Evolutionary conservation across 805 yeast species (phyloP).

Genomic region (Saturnispora dispora): DNA sequence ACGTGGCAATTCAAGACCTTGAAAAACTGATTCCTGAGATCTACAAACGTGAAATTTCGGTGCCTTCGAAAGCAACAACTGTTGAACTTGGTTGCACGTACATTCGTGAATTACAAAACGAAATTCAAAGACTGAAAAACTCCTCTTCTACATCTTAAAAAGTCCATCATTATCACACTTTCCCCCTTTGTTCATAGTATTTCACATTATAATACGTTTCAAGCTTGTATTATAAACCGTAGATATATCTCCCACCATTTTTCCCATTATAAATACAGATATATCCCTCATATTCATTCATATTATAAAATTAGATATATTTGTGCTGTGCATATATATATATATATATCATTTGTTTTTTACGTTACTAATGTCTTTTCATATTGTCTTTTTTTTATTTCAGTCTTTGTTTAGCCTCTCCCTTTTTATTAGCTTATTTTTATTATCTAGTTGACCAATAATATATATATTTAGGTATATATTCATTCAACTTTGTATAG

Average conservation of each 20-base stretch:
- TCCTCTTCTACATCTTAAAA: constrained; percentile 8
- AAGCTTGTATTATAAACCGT: neutral
- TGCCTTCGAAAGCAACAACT: constrained; percentile 89
- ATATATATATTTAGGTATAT: neutral
- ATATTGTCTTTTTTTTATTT: neutral
- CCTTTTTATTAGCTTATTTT: neutral
- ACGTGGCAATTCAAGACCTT: constrained; percentile 72
- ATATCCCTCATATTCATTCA: neutral
- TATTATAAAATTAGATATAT: neutral
- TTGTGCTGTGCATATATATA: neutral
- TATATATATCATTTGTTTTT: neutral
- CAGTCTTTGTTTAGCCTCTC: neutral
- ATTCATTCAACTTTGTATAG: neutral
- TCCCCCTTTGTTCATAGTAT: neutral
- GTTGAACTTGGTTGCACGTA: constrained; percentile 80
- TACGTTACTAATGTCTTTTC: neutral
- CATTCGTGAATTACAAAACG: constrained; percentile 40
- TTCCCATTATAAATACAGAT: neutral
- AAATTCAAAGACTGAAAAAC: constrained; percentile 28
- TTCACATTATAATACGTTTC: neutral
- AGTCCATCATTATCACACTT: neutral
- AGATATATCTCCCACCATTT: neutral
- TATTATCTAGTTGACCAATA: neutral
- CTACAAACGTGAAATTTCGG: constrained; percentile 45
- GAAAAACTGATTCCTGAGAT: constrained; percentile 57